Conservation (phyloP, 176 grass and related monocot genomes). For the Oryza australiensis region DNA sequence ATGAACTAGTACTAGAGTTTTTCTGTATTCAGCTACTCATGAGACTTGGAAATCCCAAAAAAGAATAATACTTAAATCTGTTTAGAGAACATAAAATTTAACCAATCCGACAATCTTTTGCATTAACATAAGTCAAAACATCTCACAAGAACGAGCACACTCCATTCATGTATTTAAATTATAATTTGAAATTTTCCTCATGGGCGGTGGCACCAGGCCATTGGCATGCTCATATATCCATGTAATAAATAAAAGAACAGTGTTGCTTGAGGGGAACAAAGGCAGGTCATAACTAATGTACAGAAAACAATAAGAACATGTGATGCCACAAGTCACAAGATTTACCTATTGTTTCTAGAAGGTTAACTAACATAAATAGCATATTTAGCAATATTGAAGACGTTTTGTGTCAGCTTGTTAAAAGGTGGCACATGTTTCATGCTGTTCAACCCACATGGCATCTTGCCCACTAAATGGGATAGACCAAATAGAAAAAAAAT, state of each 20-base stretch:
- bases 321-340: not conserved
- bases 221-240: not conserved
- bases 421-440: not conserved
- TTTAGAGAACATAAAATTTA: not conserved
- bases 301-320: not conserved
- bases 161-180: not conserved
- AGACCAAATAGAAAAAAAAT: not conserved
- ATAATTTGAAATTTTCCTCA: not conserved
- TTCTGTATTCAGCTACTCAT: not conserved
- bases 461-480: not conserved
- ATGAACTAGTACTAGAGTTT: not conserved
- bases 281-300: not conserved
- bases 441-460: not conserved
- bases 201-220: not conserved
- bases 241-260: not conserved
- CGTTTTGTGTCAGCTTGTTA: not conserved
- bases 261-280: not conserved
- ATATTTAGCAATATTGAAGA: not conserved
- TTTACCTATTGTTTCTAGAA: not conserved
- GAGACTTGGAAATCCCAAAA: constrained; percentile 9
- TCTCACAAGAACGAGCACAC: not conserved
- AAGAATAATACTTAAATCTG: not conserved
- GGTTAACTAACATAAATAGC: not conserved
- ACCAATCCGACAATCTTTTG: not conserved
- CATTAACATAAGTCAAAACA: not conserved